These are phyloP conservation scores for Bryoerythrophyllum caledonicum DNA, from an alignment of 225 moss, liverwort and hornwort species.

Conservation along the genomic window DNA sequence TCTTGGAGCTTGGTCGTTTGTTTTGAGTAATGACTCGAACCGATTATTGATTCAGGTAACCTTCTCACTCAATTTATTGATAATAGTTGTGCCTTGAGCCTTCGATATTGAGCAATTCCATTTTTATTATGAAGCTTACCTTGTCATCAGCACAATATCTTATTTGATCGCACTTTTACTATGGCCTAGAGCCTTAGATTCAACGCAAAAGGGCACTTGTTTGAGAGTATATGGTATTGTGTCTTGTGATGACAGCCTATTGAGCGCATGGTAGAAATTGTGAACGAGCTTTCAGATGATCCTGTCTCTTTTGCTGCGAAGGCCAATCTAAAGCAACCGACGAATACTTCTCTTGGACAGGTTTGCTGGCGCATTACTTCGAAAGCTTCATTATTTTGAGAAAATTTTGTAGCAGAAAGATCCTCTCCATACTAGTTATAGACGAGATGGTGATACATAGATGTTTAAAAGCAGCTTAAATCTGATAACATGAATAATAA, in stretches of 20 bases:
- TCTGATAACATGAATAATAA: background rate
- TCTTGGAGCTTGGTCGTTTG: conserved; percentile 89
- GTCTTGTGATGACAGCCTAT: conserved; percentile 61
- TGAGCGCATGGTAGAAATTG: conserved; percentile 97
- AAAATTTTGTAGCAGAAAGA: background rate
- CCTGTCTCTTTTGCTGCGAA: conserved; percentile 96
- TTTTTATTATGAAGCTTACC: background rate
- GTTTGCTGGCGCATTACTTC: conserved; percentile 24
- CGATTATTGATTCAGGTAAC: conserved; percentile 77
- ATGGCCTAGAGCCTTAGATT: background rate
- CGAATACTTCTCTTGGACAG: conserved; percentile 58
- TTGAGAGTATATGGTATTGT: conserved; percentile 3
- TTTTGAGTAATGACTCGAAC: conserved; percentile 91
- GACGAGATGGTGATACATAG: background rate
- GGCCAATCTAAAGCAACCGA: conserved; percentile 53
- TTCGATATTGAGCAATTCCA: background rate
- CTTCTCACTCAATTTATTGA: background rate
- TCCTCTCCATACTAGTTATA: background rate
- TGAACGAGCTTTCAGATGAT: conserved; percentile 97
- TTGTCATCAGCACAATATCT: background rate
- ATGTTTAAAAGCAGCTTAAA: too few species aligned
- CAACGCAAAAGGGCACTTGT: background rate
- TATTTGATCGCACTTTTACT: background rate
- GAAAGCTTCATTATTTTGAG: background rate
- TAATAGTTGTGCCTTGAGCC: background rate